These are phyloP conservation scores for Candida krabiensis DNA, from an alignment of 805 yeast genomes.

Conservation along the genomic window DNA sequence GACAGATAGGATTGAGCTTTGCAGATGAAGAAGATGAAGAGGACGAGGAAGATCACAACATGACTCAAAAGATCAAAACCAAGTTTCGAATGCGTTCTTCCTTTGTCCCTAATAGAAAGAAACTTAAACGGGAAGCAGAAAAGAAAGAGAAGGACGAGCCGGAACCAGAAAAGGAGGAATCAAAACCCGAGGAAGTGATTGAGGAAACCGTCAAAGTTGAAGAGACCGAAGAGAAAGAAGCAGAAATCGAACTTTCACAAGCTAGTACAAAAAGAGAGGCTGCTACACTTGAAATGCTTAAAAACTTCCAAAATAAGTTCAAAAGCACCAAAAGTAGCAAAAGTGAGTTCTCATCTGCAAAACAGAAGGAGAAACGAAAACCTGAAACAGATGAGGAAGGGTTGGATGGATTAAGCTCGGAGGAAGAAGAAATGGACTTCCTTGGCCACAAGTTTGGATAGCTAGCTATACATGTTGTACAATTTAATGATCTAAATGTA, in stretches of 20 bases:
- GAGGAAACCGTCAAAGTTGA: no score
- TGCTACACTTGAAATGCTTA: slow-evolving; percentile 1
- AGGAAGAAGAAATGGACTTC: slow-evolving; percentile 17
- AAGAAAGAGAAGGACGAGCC: no score
- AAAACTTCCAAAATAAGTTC: slow-evolving; percentile 1
- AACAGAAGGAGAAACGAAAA: slow-evolving; percentile 3
- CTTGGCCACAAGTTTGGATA: slow-evolving; percentile 15
- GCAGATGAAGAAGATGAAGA: slow-evolving; percentile 14
- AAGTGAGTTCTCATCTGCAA: no score
- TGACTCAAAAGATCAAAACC: no score
- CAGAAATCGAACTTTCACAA: neutral
- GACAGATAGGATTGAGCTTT: slow-evolving; percentile 13
- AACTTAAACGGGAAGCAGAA: no score
- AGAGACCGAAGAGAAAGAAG: neutral
- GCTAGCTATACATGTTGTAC: slow-evolving; percentile 1
- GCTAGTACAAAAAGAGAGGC: neutral
- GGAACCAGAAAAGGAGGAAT: neutral
- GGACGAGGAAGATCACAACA: slow-evolving; percentile 2
- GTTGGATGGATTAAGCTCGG: slow-evolving; percentile 15
- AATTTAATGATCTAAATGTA: slow-evolving; percentile 1
- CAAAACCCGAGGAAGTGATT: neutral
- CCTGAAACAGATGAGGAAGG: slow-evolving; percentile 12
- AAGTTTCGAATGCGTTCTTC: slow-evolving; percentile 62
- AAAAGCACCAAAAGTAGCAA: neutral
- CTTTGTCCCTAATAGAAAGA: neutral